Evolutionary conservation across 139 green algal species (phyloP).

Genomic region (Chlamydomonas incerta): DNA sequence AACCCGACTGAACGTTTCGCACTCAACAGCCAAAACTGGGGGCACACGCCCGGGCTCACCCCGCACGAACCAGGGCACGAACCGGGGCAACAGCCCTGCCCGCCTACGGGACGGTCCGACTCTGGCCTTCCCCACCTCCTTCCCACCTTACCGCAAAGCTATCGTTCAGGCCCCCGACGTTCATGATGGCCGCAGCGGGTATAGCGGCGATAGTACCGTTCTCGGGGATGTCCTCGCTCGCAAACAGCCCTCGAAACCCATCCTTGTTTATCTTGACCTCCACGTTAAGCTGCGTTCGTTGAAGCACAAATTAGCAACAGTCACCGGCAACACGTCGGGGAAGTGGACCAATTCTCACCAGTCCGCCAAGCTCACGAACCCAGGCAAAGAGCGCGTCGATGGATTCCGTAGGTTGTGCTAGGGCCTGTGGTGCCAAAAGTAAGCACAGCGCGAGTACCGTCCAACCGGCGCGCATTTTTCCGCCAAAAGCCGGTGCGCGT

Average conservation of each 20-base stretch:
- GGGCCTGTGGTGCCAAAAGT: not conserved
- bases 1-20: no score
- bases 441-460: not conserved
- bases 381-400: not conserved
- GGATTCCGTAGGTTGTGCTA: not conserved
- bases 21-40: no score
- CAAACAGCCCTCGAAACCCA: constrained; percentile 14
- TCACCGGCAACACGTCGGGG: no score
- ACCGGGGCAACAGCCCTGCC: no score
- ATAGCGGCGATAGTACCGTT: not conserved
- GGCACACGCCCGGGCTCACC: not conserved
- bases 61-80: no score
- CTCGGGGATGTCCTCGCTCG: not conserved
- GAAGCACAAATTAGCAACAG: no score
- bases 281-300: not conserved
- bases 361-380: constrained; percentile 10
- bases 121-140: no score
- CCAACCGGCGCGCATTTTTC: not conserved
- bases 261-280: not conserved
- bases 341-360: not conserved
- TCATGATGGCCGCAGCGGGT: constrained; percentile 12
- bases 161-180: not conserved
- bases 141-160: not conserved
- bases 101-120: no score
- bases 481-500: no score